phyloP scores from a whole-genome alignment of 208 protist species.

The Blechomonas ayalai region DNA sequence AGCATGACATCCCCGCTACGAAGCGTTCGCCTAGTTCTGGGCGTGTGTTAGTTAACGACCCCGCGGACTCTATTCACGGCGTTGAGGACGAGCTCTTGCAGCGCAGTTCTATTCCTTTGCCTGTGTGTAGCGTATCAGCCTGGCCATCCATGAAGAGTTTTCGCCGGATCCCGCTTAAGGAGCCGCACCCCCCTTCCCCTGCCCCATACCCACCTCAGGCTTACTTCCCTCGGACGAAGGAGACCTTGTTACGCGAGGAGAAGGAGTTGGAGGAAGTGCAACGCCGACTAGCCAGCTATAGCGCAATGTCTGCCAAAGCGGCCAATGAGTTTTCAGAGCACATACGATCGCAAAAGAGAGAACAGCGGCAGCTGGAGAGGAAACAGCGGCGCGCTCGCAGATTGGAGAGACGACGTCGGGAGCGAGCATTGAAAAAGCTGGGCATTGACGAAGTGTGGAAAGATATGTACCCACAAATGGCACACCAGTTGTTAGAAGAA shows the following conservation, averaged over 20 bases:
- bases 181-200: background rate
- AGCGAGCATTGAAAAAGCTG: too few relatives aligned
- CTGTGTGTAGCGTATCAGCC: too few relatives aligned
- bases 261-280: slow-evolving; percentile 10
- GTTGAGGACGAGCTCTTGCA: too few relatives aligned
- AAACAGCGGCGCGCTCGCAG: background rate
- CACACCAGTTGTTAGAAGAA: slow-evolving; percentile 4
- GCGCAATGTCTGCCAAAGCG: background rate
- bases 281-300: background rate
- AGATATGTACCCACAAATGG: too few relatives aligned
- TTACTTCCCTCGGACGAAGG: slow-evolving; percentile 3
- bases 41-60: too few relatives aligned
- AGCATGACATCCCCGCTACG: too few relatives aligned
- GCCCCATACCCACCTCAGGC: slow-evolving; percentile 4
- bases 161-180: background rate
- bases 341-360: background rate
- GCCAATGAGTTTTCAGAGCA: slow-evolving; percentile 1
- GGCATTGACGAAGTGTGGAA: too few relatives aligned
- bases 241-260: slow-evolving; percentile 5
- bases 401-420: too few relatives aligned
- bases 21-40: too few relatives aligned
- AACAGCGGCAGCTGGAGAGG: background rate
- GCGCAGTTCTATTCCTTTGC: too few relatives aligned
- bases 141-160: too few relatives aligned
- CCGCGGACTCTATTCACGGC: too few relatives aligned